Evolutionary conservation across 345 rosid genomes (phyloP).

Genomic region (Aquilaria malaccensis): DNA sequence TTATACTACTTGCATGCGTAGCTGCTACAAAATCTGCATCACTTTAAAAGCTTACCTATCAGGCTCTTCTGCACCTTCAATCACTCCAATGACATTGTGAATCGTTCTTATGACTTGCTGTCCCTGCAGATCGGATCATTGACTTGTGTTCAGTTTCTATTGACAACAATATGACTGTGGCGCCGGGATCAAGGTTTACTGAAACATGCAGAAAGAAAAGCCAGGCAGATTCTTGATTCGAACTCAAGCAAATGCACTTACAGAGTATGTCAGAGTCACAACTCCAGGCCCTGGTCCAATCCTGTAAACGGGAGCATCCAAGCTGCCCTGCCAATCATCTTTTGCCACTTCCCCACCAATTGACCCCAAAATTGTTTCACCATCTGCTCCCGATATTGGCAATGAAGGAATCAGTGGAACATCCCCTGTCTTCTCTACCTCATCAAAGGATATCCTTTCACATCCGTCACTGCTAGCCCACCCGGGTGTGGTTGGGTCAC

Average conservation of each 20-base stretch:
- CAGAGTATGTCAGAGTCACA: conserved; percentile 53
- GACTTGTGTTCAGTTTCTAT: too few relatives aligned
- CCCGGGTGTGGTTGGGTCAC: conserved; percentile 83
- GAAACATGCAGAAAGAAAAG: too few relatives aligned
- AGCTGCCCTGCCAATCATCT: conserved; percentile 61
- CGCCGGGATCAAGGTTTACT: too few relatives aligned
- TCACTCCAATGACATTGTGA: conserved; percentile 74
- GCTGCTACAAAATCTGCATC: too few relatives aligned
- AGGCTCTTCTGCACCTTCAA: conserved; percentile 75
- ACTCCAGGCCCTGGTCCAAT: conserved; percentile 81
- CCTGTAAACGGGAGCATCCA: conserved; percentile 44
- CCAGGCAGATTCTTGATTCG: not conserved
- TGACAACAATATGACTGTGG: too few relatives aligned
- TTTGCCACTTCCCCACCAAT: conserved; percentile 42
- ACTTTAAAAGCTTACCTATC: conserved; percentile 43
- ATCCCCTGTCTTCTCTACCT: conserved; percentile 42
- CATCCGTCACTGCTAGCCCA: conserved; percentile 70
- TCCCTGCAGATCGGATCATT: conserved; percentile 41
- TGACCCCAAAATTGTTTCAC: conserved; percentile 51
- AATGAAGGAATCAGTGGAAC: conserved; percentile 66
- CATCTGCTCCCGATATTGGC: conserved; percentile 66
- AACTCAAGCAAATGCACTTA: conserved; percentile 18
- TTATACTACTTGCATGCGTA: not conserved
- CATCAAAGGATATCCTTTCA: conserved; percentile 60
- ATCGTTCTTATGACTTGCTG: conserved; percentile 45